Evolutionary conservation across 2,329 filamentous ascomycete species (phyloP).

Genomic region (Talaromyces sp.): DNA sequence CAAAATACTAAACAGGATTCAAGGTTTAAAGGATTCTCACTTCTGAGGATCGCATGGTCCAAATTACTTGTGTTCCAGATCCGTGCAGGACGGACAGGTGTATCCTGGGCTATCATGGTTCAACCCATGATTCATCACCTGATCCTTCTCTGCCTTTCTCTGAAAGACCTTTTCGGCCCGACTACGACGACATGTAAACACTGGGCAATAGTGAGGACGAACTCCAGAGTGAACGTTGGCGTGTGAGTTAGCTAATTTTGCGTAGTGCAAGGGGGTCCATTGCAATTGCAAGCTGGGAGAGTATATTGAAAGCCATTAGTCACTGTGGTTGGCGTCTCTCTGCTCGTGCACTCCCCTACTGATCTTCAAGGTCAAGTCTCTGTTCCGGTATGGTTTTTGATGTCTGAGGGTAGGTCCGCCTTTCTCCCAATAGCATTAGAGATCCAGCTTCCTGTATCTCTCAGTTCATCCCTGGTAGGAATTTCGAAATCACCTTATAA

Average conservation of each 20-base stretch:
- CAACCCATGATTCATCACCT: neutral
- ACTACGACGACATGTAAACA: neutral
- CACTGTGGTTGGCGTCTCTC: neutral
- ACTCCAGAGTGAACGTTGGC: neutral
- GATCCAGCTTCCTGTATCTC: neutral
- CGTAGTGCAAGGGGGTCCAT: neutral
- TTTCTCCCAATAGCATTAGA: neutral
- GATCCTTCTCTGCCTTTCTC: neutral
- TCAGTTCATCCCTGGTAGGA: neutral
- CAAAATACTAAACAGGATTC: too few species aligned
- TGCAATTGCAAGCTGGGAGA: neutral
- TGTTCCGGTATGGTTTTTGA: neutral
- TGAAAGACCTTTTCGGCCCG: neutral
- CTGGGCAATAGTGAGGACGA: neutral
- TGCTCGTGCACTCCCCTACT: neutral
- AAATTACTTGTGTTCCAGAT: neutral
- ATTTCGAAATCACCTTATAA: neutral
- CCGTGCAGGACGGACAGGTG: neutral
- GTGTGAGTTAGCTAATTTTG: neutral
- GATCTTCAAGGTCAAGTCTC: neutral
- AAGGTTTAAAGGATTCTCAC: too few species aligned
- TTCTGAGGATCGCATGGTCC: neutral
- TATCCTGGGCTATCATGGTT: neutral
- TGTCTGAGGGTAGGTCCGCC: neutral
- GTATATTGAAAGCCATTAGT: neutral